Conservation (phyloP, 768 basidiomycete genomes). For the Rhodotorula kratochvilovae region DNA sequence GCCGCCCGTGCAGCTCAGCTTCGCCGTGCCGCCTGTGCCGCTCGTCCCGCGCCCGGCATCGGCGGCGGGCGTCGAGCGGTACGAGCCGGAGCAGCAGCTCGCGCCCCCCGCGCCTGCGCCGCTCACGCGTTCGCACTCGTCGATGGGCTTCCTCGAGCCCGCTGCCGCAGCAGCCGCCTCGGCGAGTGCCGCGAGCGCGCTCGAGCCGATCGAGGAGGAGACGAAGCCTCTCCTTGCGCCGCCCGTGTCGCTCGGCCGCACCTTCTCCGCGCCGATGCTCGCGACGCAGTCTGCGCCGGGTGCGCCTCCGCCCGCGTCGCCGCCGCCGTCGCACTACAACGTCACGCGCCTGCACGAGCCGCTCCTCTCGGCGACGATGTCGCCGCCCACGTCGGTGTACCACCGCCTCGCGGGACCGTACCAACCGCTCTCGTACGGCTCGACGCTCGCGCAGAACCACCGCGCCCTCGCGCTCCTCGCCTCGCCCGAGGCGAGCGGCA, state of each 20-base stretch:
- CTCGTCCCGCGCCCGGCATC: constrained; percentile 13
- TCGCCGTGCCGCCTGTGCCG: constrained; percentile 4
- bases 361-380: constrained; percentile 31
- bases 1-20: background rate
- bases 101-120: background rate
- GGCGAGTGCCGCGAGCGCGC: background rate
- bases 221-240: background rate
- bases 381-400: constrained; percentile 41
- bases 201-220: background rate
- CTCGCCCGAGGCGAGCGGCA: constrained; percentile 35
- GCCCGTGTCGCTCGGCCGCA: constrained; percentile 9
- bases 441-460: constrained; percentile 8
- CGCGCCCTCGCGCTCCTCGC: constrained; percentile 37
- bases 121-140: constrained; percentile 3
- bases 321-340: background rate
- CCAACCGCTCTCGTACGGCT: constrained; percentile 37
- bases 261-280: constrained; percentile 14
- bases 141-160: constrained; percentile 10
- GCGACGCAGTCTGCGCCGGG: background rate
- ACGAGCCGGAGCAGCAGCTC: background rate
- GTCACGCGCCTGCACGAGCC: constrained; percentile 18
- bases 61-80: background rate
- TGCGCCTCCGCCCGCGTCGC: background rate
- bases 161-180: background rate
- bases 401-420: constrained; percentile 42